phyloP scores from a whole-genome alignment of 2,329 filamentous ascomycete genomes.

The Colletotrichum endophyticum region DNA sequence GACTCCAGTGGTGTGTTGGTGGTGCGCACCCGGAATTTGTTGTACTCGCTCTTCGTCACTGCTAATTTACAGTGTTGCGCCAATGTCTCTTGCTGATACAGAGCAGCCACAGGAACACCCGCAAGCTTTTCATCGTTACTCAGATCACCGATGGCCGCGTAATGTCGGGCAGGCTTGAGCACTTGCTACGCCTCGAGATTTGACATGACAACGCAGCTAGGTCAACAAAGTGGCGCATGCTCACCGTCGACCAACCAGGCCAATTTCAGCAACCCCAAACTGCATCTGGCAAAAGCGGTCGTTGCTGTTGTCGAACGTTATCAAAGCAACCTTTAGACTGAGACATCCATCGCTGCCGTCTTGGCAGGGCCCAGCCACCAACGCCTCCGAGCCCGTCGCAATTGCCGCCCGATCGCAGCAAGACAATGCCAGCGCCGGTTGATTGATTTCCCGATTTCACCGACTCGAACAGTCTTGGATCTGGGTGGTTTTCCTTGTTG shows the following conservation, averaged over 20 bases:
- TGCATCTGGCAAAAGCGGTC: background rate
- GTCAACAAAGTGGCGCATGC: background rate
- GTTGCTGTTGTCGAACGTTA: background rate
- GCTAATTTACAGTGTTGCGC: background rate
- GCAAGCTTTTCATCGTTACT: background rate
- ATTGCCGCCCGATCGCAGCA: background rate
- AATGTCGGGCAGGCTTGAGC: background rate
- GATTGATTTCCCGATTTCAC: background rate
- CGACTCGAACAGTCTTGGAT: background rate
- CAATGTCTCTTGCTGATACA: constrained; percentile 1
- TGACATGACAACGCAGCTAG: background rate
- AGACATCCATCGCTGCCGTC: constrained; percentile 4
- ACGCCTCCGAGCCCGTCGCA: background rate
- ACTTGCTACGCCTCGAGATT: background rate
- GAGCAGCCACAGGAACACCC: background rate
- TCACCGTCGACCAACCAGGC: constrained; percentile 2
- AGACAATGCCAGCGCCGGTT: background rate
- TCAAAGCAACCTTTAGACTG: background rate
- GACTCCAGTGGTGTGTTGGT: background rate
- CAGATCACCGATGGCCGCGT: background rate
- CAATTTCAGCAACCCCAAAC: background rate
- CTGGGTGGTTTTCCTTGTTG: background rate
- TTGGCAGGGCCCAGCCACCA: constrained; percentile 1
- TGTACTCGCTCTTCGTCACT: background rate
- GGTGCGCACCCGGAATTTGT: background rate